A percentile compares a stretch with the other conserved stretches of the same genome.
These are phyloP conservation scores for Dendrobium nobile DNA, from an alignment of 106 monocot species.

Conservation along the genomic window DNA sequence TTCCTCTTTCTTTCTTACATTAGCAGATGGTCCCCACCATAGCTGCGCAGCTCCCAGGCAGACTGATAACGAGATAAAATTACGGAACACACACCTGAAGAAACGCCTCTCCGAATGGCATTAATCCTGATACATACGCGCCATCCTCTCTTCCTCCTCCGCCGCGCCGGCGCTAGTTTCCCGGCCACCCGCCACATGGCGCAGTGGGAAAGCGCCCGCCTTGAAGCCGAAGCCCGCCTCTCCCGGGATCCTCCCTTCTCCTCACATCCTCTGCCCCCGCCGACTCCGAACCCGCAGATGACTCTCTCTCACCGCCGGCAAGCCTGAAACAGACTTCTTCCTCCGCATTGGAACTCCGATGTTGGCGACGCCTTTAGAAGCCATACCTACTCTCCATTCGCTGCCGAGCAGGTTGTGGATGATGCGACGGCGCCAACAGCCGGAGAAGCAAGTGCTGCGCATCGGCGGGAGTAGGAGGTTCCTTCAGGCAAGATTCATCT, in stretches of 20 bases:
- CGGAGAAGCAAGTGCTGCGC: constrained; percentile 17
- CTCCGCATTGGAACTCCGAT: constrained; percentile 92
- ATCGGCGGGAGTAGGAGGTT: background rate
- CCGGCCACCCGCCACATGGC: constrained; percentile 68
- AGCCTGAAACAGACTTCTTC: constrained; percentile 49
- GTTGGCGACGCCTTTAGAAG: constrained; percentile 60
- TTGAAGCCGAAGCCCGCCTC: constrained; percentile 74
- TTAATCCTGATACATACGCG: constrained; percentile 39
- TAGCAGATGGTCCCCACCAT: constrained; percentile 72
- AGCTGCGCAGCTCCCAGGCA: constrained; percentile 62
- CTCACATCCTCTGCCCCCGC: constrained; percentile 18
- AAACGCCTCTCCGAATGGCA: constrained; percentile 56
- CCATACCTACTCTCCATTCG: background rate
- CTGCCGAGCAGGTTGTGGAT: constrained; percentile 9
- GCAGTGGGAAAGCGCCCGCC: constrained; percentile 77
- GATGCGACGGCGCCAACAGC: background rate
- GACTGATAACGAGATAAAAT: constrained; percentile 90
- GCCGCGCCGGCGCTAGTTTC: background rate
- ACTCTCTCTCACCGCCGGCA: background rate
- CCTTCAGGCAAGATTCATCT: constrained; percentile 14
- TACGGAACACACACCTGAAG: constrained; percentile 87
- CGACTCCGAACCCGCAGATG: background rate
- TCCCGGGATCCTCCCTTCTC: constrained; percentile 65
- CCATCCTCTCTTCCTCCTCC: constrained; percentile 23
- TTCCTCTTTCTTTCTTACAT: too few relatives aligned